phyloP scores from a whole-genome alignment of 371 early-diverging fungal genomes.

The Syncephalis plumigaleata region DNA sequence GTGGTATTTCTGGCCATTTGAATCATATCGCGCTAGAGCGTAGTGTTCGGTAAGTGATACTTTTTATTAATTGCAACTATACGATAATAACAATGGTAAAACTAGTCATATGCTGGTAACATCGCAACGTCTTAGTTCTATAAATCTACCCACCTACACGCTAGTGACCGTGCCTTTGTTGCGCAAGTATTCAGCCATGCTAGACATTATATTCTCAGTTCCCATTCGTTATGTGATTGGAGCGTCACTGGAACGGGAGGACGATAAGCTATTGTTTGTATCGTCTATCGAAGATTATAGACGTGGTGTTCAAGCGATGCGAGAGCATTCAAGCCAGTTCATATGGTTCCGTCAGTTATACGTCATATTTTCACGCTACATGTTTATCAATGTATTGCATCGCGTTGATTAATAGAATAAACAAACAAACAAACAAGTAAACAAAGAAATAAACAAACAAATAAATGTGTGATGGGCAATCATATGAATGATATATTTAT shows the following conservation, averaged over 20 bases:
- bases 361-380: conserved; percentile 85
- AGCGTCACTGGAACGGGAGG: conserved; percentile 3
- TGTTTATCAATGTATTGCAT: conserved; percentile 61
- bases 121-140: neutral
- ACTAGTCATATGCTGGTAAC: conserved; percentile 1
- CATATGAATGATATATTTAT: too few relatives aligned
- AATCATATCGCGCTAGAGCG: conserved; percentile 79
- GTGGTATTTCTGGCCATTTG: conserved; percentile 84
- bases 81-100: conserved; percentile 5
- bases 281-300: conserved; percentile 24
- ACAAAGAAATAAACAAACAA: too few relatives aligned
- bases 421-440: too few relatives aligned
- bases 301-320: conserved; percentile 52
- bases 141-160: conserved; percentile 22
- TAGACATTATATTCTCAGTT: conserved; percentile 21
- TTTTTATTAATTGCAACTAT: conserved; percentile 1
- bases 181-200: conserved; percentile 60
- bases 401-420: conserved; percentile 11
- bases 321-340: conserved; percentile 69
- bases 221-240: conserved; percentile 1
- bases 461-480: too few relatives aligned
- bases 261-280: conserved; percentile 22
- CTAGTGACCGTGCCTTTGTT: conserved; percentile 39
- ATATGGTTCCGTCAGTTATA: conserved; percentile 94
- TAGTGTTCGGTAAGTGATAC: conserved; percentile 50